phyloP scores from a whole-genome alignment of 1,284 basidiomycete species.

The Ustilago crameri region DNA sequence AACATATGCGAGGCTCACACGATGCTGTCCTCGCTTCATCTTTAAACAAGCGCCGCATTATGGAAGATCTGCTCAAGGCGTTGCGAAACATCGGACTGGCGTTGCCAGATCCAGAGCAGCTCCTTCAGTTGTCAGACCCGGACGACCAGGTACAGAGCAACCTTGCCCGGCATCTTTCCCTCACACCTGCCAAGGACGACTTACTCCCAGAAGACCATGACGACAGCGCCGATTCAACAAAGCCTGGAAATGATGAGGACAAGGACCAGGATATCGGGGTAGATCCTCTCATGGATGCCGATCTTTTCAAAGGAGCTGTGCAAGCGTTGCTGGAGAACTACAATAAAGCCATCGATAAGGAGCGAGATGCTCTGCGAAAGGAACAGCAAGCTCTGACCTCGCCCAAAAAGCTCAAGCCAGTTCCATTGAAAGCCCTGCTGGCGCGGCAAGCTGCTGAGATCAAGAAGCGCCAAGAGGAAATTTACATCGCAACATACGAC shows the following conservation, averaged over 20 bases:
- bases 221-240: neutral
- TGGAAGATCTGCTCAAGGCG: constrained; percentile 65
- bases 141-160: constrained; percentile 56
- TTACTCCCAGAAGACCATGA: constrained; percentile 16
- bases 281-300: constrained; percentile 57
- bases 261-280: constrained; percentile 25
- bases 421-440: constrained; percentile 57
- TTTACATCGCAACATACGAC: constrained; percentile 22
- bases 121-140: constrained; percentile 59
- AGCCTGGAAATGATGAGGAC: neutral
- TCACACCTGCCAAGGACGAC: constrained; percentile 41
- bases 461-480: constrained; percentile 53
- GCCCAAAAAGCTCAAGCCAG: constrained; percentile 53
- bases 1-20: no score
- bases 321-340: constrained; percentile 64
- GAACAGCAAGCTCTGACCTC: constrained; percentile 28
- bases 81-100: constrained; percentile 59
- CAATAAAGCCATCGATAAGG: constrained; percentile 53
- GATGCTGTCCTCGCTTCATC: neutral
- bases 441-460: constrained; percentile 57
- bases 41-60: constrained; percentile 7
- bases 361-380: constrained; percentile 41
- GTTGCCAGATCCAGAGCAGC: constrained; percentile 58
- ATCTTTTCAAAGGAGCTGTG: constrained; percentile 63
- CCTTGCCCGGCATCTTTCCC: constrained; percentile 59